These are phyloP conservation scores for Arthroderma sp. DNA, from an alignment of 2,329 filamentous ascomycete genomes.

Conservation along the genomic window DNA sequence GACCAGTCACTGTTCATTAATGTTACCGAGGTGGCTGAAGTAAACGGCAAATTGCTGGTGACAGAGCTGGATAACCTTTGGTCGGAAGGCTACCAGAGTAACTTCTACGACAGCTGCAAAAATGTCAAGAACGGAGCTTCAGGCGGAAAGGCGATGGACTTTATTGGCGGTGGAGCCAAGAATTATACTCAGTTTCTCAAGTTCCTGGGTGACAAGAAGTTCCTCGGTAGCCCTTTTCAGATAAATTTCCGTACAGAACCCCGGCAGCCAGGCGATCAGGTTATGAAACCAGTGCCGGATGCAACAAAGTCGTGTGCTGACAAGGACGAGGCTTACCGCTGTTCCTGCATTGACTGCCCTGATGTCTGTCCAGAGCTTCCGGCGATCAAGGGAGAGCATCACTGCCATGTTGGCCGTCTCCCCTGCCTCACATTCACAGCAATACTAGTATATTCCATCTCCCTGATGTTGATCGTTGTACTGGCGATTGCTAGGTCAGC, in stretches of 20 bases:
- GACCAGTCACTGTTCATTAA: slow-evolving; percentile 95
- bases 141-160: slow-evolving; percentile 84
- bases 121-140: slow-evolving; percentile 96
- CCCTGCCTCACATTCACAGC: slow-evolving; percentile 90
- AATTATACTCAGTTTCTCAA: slow-evolving; percentile 78
- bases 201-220: slow-evolving; percentile 85
- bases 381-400: slow-evolving; percentile 54
- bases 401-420: slow-evolving; percentile 74
- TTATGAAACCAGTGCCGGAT: slow-evolving; percentile 62
- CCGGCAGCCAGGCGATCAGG: slow-evolving; percentile 47
- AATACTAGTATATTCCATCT: slow-evolving; percentile 69
- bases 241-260: slow-evolving; percentile 69
- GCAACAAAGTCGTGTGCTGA: slow-evolving; percentile 80
- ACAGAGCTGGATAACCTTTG: slow-evolving; percentile 85
- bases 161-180: slow-evolving; percentile 90
- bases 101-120: slow-evolving; percentile 95
- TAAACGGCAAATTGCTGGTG: slow-evolving; percentile 52
- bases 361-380: slow-evolving; percentile 73
- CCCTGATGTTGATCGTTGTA: slow-evolving; percentile 55
- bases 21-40: slow-evolving; percentile 59
- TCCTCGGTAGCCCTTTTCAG: slow-evolving; percentile 86
- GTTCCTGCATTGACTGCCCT: slow-evolving; percentile 87
- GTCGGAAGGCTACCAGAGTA: slow-evolving; percentile 67
- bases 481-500: slow-evolving; percentile 62
- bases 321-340: slow-evolving; percentile 70